Conservation (phyloP, 2,329 filamentous ascomycete species). For the Neonectria magnoliae region DNA sequence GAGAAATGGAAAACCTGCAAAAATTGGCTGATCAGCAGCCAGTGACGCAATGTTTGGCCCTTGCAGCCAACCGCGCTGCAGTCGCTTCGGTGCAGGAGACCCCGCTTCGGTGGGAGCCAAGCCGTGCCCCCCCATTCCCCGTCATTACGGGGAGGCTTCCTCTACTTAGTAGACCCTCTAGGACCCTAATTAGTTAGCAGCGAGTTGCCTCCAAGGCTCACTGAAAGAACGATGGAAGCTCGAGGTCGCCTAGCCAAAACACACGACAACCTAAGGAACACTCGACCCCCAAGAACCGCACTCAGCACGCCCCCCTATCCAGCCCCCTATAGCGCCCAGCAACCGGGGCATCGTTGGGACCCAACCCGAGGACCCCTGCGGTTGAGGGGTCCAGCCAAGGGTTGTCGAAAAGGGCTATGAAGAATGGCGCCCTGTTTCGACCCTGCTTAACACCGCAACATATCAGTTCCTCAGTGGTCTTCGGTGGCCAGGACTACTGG, state of each 20-base stretch:
- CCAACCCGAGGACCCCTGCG: not conserved
- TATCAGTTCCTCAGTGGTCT: not conserved
- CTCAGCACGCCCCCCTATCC: not conserved
- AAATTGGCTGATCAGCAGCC: not conserved
- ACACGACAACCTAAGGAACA: too few species aligned
- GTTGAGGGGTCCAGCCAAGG: not conserved
- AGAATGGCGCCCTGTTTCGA: not conserved
- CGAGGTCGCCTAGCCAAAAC: too few species aligned
- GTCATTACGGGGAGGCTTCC: not conserved
- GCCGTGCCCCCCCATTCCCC: not conserved
- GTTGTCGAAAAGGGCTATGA: not conserved
- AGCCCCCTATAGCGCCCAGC: not conserved
- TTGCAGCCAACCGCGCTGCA: not conserved
- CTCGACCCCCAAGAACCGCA: not conserved
- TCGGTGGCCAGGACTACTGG: not conserved
- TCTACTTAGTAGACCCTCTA: too few species aligned
- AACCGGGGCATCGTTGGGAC: not conserved
- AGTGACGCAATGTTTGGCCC: not conserved
- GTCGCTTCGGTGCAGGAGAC: not conserved
- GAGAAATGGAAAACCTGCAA: not conserved
- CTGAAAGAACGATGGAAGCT: too few species aligned
- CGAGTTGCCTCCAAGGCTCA: too few species aligned
- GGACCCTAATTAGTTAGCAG: too few species aligned
- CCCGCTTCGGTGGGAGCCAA: not conserved
- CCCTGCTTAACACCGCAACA: not conserved